A percentile compares a stretch with the other conserved stretches of the same genome.
phyloP scores from a whole-genome alignment of 257 asterid species.

The Oldenlandia corymbosa region DNA sequence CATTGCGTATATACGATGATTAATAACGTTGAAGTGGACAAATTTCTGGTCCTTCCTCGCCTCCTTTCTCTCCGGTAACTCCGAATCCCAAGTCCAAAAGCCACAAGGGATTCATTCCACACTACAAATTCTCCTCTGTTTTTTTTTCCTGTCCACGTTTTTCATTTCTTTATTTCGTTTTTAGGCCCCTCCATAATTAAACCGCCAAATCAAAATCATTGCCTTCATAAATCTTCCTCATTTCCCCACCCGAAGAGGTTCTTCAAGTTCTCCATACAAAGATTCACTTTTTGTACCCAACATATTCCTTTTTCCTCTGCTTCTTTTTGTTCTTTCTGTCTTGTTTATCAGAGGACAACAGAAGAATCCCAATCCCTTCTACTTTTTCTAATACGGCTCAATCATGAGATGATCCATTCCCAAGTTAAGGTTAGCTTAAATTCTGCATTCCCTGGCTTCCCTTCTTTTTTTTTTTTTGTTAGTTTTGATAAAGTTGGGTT shows the following conservation, averaged over 20 bases:
- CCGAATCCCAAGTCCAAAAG: not conserved
- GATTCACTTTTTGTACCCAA: conserved; percentile 13
- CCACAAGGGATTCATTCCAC: not conserved
- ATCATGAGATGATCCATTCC: not conserved
- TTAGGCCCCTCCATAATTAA: not conserved
- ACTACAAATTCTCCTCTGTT: not conserved
- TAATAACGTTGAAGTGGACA: not conserved
- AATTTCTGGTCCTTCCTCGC: too few species aligned
- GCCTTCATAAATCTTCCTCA: not conserved
- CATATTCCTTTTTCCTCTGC: not conserved
- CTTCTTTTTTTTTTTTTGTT: not conserved
- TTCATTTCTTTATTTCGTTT: not conserved
- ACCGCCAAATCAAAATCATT: not conserved
- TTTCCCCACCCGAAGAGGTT: not conserved
- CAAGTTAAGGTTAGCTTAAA: conserved; percentile 6
- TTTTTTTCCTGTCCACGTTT: not conserved
- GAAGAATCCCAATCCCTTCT: too few species aligned
- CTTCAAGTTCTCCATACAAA: not conserved
- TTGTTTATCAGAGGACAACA: not conserved
- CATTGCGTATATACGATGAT: too few species aligned
- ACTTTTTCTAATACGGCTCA: not conserved
- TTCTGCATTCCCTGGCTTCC: not conserved
- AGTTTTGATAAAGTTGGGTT: not conserved
- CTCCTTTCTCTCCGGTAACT: not conserved
- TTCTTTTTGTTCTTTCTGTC: not conserved